These are phyloP conservation scores for Eucalyptus tenuipes DNA, from an alignment of 345 rosid genomes.

Conservation along the genomic window DNA sequence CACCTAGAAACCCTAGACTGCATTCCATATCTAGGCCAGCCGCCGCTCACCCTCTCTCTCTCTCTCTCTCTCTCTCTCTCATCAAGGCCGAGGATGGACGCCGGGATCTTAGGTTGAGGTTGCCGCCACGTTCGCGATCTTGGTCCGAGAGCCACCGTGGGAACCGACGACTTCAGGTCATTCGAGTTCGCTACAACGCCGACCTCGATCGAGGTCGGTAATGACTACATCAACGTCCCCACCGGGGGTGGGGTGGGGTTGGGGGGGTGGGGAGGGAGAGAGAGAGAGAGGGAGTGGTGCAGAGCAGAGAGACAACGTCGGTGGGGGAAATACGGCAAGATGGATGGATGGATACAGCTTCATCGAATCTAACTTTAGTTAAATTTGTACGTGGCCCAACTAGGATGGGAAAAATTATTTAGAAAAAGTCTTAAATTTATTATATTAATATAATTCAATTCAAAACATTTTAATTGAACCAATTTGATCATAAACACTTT, in stretches of 20 bases:
- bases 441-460: background rate
- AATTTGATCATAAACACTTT: background rate
- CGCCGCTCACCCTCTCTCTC: background rate
- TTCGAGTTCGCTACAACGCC: background rate
- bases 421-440: too few relatives aligned
- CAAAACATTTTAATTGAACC: fast-evolving
- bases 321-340: background rate
- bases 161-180: background rate
- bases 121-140: background rate
- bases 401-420: background rate
- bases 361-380: background rate
- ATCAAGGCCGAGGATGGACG: background rate
- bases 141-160: background rate
- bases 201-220: background rate
- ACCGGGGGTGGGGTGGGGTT: too few relatives aligned
- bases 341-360: background rate
- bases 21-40: background rate
- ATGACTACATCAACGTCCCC: background rate
- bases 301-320: background rate
- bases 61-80: background rate
- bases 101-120: background rate
- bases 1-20: background rate
- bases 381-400: background rate
- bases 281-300: background rate
- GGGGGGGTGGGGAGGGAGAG: too few relatives aligned